Evolutionary conservation across 2,329 filamentous ascomycete genomes (phyloP).

Genomic region (Dactylellina haptotyla): DNA sequence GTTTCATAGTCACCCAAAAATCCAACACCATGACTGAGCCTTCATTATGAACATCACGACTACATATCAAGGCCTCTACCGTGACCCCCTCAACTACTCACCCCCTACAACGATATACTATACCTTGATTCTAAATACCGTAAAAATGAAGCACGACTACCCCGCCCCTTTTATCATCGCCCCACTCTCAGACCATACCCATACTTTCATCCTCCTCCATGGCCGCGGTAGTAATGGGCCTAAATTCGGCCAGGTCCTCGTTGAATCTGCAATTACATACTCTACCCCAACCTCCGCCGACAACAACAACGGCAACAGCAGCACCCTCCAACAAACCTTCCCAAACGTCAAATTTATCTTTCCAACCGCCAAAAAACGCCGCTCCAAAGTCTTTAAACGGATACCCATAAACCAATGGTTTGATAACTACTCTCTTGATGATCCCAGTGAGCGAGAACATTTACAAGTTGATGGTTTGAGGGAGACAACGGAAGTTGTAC

Average conservation of each 20-base stretch:
- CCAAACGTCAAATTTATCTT: conserved; percentile 59
- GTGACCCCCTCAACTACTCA: too few species aligned
- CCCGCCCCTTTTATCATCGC: background rate
- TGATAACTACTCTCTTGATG: conserved; percentile 63
- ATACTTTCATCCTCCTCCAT: conserved; percentile 64
- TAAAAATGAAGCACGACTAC: conserved; percentile 21
- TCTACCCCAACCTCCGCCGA: conserved; percentile 57
- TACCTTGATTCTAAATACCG: background rate
- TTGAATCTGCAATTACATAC: conserved; percentile 60
- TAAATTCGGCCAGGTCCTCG: conserved; percentile 65
- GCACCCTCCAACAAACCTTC: conserved; percentile 58
- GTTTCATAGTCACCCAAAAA: background rate
- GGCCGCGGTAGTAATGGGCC: conserved; percentile 64
- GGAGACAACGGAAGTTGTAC: conserved; percentile 62
- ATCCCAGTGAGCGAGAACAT: conserved; percentile 62
- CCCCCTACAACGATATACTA: background rate
- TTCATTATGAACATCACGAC: background rate
- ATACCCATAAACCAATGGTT: conserved; percentile 67
- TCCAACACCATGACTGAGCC: background rate
- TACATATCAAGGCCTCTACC: too few species aligned
- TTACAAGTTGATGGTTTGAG: conserved; percentile 64
- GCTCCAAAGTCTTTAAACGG: conserved; percentile 63
- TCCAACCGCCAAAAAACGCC: conserved; percentile 64
- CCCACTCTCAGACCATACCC: background rate
- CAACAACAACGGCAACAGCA: conserved; percentile 16